Conservation (phyloP, 768 basidiomycete genomes). For the Xanthoconium purpureum region DNA sequence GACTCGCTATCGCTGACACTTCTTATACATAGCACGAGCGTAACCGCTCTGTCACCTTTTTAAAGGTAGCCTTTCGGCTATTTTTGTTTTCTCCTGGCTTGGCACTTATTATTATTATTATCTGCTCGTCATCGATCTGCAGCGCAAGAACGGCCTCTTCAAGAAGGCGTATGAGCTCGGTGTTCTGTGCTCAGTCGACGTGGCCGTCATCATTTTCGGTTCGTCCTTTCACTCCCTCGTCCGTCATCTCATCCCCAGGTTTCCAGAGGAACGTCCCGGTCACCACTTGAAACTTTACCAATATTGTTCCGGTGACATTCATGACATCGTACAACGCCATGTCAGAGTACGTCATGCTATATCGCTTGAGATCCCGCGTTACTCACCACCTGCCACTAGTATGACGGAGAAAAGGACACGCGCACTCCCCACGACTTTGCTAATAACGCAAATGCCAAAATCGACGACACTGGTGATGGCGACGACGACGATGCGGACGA, state of each 20-base stretch:
- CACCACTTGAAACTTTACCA: conserved; percentile 82
- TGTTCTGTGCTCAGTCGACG: conserved; percentile 86
- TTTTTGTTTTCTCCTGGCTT: conserved; percentile 48
- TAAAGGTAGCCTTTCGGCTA: conserved; percentile 73
- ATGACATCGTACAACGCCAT: conserved; percentile 69
- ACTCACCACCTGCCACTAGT: conserved; percentile 30
- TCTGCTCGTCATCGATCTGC: conserved; percentile 21
- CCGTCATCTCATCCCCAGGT: neutral
- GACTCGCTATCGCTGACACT: conserved; percentile 28
- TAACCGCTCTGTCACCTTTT: conserved; percentile 87
- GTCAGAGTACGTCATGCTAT: conserved; percentile 38
- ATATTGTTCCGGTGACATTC: conserved; percentile 71
- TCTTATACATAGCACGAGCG: conserved; percentile 77
- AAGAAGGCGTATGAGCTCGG: conserved; percentile 90
- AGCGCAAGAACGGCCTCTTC: conserved; percentile 90
- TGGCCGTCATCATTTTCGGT: conserved; percentile 87
- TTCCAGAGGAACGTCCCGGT: conserved; percentile 70
- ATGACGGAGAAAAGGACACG: conserved; percentile 50
- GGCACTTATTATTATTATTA: conserved; percentile 37
- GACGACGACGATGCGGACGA: conserved; percentile 37
- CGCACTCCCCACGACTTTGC: conserved; percentile 49
- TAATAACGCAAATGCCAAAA: conserved; percentile 34
- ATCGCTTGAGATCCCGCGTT: conserved; percentile 2
- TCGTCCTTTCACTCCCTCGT: conserved; percentile 26
- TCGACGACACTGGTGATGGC: conserved; percentile 38